These are phyloP conservation scores for Coemansia sp. DNA, from an alignment of 192 early-diverging fungal species.

Conservation along the genomic window DNA sequence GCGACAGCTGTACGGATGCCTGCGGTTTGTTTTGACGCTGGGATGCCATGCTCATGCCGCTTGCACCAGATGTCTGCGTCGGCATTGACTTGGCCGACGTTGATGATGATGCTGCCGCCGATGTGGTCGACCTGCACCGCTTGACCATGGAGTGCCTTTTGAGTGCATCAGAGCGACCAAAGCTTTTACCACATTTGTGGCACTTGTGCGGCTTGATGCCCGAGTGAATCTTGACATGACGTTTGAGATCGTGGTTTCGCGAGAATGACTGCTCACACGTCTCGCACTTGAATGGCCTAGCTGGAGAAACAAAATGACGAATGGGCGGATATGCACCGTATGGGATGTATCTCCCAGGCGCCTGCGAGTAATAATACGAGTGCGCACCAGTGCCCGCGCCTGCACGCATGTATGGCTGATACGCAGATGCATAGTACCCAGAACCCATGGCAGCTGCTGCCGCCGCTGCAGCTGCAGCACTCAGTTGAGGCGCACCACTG, in stretches of 20 bases:
- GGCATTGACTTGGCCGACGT: constrained; percentile 3
- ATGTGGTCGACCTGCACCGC: constrained; percentile 49
- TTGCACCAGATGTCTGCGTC: not conserved
- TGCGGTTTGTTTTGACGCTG: constrained; percentile 5
- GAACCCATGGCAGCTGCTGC: constrained; percentile 38
- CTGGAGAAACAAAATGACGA: constrained; percentile 51
- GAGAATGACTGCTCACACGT: constrained; percentile 61
- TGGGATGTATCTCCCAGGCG: constrained; percentile 42
- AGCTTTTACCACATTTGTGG: constrained; percentile 67
- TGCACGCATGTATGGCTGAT: constrained; percentile 49
- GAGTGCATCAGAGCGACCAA: constrained; percentile 71
- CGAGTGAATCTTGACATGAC: constrained; percentile 74
- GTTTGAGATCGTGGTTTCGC: constrained; percentile 71
- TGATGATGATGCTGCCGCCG: constrained; percentile 6
- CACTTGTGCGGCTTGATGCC: constrained; percentile 77
- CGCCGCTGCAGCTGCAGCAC: constrained; percentile 32
- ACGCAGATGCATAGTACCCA: constrained; percentile 40
- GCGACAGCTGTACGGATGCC: not conserved
- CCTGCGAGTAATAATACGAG: constrained; percentile 49
- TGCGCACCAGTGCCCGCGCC: constrained; percentile 6
- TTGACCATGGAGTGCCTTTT: constrained; percentile 66
- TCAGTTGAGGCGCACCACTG: constrained; percentile 14
- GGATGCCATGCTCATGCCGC: not conserved
- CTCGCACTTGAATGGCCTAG: constrained; percentile 56
- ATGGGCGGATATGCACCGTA: constrained; percentile 50